phyloP scores from a whole-genome alignment of 2,329 filamentous ascomycete species.

The Pseudogymnoascus sp. region DNA sequence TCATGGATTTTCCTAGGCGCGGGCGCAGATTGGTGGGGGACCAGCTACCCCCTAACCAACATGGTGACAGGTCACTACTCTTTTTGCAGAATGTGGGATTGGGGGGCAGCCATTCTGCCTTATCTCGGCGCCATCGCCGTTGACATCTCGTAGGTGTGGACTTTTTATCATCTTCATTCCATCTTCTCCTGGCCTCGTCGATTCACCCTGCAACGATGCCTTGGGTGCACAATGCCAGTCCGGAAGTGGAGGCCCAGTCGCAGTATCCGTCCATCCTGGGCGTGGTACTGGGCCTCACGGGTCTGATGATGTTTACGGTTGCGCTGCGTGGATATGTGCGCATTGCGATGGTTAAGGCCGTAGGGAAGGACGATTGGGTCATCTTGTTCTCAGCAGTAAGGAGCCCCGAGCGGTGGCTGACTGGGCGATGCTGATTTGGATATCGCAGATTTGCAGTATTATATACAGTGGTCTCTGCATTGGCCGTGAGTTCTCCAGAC shows the following conservation, averaged over 20 bases:
- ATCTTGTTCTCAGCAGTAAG: conserved; percentile 31
- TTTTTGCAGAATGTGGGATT: not conserved
- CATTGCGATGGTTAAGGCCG: conserved; percentile 37
- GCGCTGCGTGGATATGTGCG: conserved; percentile 34
- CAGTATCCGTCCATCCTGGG: conserved; percentile 42
- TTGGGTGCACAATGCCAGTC: conserved; percentile 44
- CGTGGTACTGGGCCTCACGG: conserved; percentile 40
- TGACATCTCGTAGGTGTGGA: not conserved
- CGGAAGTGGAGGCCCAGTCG: conserved; percentile 39
- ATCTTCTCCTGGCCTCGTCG: not conserved
- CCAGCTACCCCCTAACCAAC: not conserved
- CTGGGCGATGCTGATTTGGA: not conserved
- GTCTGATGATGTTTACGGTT: conserved; percentile 37
- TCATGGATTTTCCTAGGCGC: not conserved
- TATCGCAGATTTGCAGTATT: conserved; percentile 22
- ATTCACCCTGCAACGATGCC: conserved; percentile 32
- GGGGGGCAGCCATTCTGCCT: not conserved
- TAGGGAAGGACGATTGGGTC: conserved; percentile 40
- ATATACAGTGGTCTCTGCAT: conserved; percentile 45
- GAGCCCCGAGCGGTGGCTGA: conserved; percentile 21
- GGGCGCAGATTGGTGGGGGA: not conserved
- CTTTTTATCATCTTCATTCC: conserved; percentile 1
- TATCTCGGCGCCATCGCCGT: not conserved
- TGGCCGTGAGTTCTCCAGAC: conserved; percentile 33
- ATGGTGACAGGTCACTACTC: conserved; percentile 3